Percentiles rank a stretch among this genome's conserved stretches.
These are phyloP conservation scores for Phaseolus lunatus DNA, from an alignment of 306 rosid genomes.

Conservation along the genomic window DNA sequence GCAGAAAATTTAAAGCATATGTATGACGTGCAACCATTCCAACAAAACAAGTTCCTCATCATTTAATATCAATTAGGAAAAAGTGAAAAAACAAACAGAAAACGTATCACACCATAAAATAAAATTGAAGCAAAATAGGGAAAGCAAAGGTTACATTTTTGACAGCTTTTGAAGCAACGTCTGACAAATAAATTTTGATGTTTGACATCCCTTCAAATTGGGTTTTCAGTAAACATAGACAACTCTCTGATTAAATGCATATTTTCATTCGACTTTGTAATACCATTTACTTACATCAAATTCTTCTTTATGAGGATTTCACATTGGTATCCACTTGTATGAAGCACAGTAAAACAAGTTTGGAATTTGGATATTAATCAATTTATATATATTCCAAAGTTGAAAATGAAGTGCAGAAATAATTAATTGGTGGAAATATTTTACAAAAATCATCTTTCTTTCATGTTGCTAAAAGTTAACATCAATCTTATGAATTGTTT, in stretches of 20 bases:
- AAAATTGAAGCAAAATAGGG: conserved; percentile 6
- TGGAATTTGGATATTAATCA: conserved; percentile 23
- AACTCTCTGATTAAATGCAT: conserved; percentile 2
- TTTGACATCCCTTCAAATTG: conserved; percentile 15
- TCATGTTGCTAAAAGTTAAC: neutral
- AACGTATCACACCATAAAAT: conserved; percentile 10
- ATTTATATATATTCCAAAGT: conserved; percentile 10
- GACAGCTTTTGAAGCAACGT: conserved; percentile 27
- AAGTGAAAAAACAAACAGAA: conserved; percentile 10
- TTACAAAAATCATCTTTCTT: conserved; percentile 23
- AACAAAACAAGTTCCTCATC: conserved; percentile 17
- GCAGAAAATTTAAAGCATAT: conserved; percentile 49
- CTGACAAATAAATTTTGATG: conserved; percentile 11
- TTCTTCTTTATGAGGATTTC: neutral
- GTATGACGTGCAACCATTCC: conserved; percentile 2
- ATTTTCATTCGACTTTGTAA: conserved; percentile 18
- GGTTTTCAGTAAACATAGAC: conserved; percentile 21
- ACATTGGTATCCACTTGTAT: neutral
- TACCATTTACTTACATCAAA: conserved; percentile 22
- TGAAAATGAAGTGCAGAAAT: conserved; percentile 30
- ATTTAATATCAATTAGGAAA: neutral
- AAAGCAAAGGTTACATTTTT: conserved; percentile 30
- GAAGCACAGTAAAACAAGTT: neutral
- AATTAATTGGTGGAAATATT: conserved; percentile 16
- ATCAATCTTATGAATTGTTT: conserved; percentile 19